A percentile compares a stretch with the other conserved stretches of the same genome.
Evolutionary conservation across 176 grass and related monocot species (phyloP).

Genomic region (Musa troglodytarum): DNA sequence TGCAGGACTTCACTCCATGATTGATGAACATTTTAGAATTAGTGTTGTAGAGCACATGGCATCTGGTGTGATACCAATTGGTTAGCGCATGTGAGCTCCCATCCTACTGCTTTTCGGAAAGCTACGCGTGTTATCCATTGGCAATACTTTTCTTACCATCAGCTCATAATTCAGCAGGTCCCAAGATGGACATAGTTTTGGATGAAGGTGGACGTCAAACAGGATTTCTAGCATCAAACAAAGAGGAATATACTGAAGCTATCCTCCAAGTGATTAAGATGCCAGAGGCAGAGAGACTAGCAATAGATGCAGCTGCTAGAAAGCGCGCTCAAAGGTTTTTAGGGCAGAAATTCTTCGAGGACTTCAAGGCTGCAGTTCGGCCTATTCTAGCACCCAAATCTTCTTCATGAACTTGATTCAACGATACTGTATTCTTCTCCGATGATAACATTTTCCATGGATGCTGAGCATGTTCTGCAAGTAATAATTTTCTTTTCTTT

Average conservation of each 20-base stretch:
- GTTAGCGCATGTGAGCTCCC: too few species aligned
- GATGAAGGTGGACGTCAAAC: conserved; percentile 61
- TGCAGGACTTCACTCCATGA: conserved; percentile 84
- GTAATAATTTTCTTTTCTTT: too few species aligned
- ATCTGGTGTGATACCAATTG: conserved; percentile 66
- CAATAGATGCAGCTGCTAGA: conserved; percentile 49
- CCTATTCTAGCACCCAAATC: conserved; percentile 6
- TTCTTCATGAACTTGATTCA: neutral
- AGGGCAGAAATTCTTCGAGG: conserved; percentile 51
- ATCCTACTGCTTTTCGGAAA: too few species aligned
- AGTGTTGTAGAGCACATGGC: conserved; percentile 96
- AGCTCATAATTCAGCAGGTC: too few species aligned
- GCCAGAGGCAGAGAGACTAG: conserved; percentile 51
- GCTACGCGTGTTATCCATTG: too few species aligned
- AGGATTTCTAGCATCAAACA: conserved; percentile 57
- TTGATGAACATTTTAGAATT: conserved; percentile 94
- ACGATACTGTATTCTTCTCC: too few species aligned
- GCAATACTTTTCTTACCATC: neutral
- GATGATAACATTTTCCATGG: too few species aligned
- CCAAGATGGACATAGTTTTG: neutral
- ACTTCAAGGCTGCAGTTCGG: conserved; percentile 47
- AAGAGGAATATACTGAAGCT: conserved; percentile 61
- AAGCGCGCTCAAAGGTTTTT: conserved; percentile 77
- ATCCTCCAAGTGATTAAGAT: conserved; percentile 60
- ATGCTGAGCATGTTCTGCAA: too few species aligned